Evolutionary conservation across 257 asterid species (phyloP).

Genomic region (Salvia splendens): DNA sequence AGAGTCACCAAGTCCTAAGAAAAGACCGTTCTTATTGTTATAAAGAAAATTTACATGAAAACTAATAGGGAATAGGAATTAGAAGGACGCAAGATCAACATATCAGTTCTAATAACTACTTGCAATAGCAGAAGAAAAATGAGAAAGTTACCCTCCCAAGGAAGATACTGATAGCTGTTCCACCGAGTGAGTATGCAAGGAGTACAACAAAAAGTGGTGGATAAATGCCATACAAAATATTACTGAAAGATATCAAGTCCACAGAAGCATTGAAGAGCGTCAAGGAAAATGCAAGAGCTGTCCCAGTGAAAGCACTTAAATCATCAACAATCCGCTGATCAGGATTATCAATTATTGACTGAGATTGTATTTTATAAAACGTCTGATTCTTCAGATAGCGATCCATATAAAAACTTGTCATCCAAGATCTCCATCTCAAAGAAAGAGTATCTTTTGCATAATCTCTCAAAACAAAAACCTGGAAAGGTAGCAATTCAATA

Average conservation of each 20-base stretch:
- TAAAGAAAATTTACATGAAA: constrained; percentile 18
- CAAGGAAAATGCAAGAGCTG: constrained; percentile 85
- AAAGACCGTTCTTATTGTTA: constrained; percentile 23
- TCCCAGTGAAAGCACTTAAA: constrained; percentile 86
- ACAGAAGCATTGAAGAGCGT: constrained; percentile 79
- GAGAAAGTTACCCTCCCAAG: constrained; percentile 73
- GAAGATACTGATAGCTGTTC: constrained; percentile 83
- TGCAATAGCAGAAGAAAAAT: not conserved
- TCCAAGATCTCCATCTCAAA: constrained; percentile 95
- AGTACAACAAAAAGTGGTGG: constrained; percentile 88
- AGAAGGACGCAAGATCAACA: too few relatives aligned
- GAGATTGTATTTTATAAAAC: constrained; percentile 83
- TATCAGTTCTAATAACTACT: not conserved
- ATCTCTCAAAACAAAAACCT: constrained; percentile 91
- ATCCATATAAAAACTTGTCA: constrained; percentile 83
- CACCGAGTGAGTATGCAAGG: constrained; percentile 79
- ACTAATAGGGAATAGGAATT: constrained; percentile 9
- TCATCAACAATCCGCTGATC: constrained; percentile 97
- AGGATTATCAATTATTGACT: constrained; percentile 84
- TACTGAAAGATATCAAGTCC: constrained; percentile 93
- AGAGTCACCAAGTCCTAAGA: constrained; percentile 71
- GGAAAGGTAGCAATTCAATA: constrained; percentile 31
- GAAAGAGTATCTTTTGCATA: constrained; percentile 88
- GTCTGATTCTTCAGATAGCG: constrained; percentile 82
- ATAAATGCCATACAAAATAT: constrained; percentile 79